These are phyloP conservation scores for Solanum etuberosum DNA, from an alignment of 257 asterid genomes.

Conservation along the genomic window DNA sequence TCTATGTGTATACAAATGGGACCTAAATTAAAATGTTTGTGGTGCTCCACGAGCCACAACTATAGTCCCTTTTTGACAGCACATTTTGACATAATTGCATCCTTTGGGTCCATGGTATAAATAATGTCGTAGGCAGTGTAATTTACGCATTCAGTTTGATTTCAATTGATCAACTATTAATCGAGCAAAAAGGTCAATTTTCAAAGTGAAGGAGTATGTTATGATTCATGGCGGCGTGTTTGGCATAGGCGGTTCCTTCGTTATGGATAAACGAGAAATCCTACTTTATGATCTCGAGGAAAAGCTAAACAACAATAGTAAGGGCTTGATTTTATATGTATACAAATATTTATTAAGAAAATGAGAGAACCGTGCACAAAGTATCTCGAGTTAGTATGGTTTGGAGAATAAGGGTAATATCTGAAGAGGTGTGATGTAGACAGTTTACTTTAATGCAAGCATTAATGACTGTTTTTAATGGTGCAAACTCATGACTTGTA, in stretches of 20 bases:
- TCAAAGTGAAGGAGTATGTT: background rate
- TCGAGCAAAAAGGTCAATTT: background rate
- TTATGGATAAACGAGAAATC: background rate
- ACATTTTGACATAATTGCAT: background rate
- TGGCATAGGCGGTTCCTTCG: fast-evolving
- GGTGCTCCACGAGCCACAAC: background rate
- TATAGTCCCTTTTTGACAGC: background rate
- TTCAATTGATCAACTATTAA: background rate
- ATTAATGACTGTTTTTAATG: background rate
- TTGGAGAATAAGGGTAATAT: background rate
- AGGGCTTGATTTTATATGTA: background rate
- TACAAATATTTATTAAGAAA: too few species aligned
- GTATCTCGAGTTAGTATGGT: background rate
- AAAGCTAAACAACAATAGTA: background rate
- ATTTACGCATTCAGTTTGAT: fast-evolving
- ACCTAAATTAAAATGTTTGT: background rate
- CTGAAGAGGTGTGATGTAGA: background rate
- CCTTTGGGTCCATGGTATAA: background rate
- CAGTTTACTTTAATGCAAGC: too few species aligned
- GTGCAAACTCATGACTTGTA: too few species aligned
- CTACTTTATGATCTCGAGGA: background rate
- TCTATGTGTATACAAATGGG: background rate
- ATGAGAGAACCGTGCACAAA: background rate
- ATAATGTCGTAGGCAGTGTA: background rate
- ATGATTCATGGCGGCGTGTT: fast-evolving